These are phyloP conservation scores for Tetrapisispora nanseiensis DNA, from an alignment of 805 yeast genomes.

Conservation along the genomic window DNA sequence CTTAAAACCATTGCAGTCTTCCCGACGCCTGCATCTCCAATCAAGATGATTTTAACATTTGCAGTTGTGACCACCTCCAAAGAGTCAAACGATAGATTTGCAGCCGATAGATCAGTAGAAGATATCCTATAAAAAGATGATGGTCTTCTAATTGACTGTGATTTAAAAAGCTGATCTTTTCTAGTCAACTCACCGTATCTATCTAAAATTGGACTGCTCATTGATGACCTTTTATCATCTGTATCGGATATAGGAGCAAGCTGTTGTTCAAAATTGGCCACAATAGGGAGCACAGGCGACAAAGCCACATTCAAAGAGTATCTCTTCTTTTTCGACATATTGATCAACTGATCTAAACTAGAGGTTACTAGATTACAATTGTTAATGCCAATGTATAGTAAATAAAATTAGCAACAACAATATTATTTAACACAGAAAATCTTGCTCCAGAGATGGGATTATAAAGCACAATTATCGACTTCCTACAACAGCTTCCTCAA, in stretches of 20 bases:
- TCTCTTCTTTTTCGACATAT: constrained; percentile 12
- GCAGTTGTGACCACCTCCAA: constrained; percentile 7
- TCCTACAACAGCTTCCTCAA: too few relatives aligned
- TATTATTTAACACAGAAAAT: too few relatives aligned
- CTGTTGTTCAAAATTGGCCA: constrained; percentile 4
- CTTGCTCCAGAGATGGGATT: too few relatives aligned
- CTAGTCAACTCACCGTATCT: neutral
- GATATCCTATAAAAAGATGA: constrained; percentile 6
- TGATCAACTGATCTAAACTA: too few relatives aligned
- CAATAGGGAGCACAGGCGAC: constrained; percentile 14
- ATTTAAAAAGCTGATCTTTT: neutral
- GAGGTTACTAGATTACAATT: too few relatives aligned
- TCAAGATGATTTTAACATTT: constrained; percentile 31
- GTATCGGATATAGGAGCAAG: neutral
- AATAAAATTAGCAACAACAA: too few relatives aligned
- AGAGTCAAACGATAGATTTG: constrained; percentile 10
- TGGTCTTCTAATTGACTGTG: neutral
- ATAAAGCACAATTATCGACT: too few relatives aligned
- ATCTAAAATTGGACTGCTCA: neutral
- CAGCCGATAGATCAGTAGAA: constrained; percentile 2
- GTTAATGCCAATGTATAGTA: too few relatives aligned
- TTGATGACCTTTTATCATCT: neutral
- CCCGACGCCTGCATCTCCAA: constrained; percentile 42
- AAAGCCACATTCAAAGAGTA: constrained; percentile 9
- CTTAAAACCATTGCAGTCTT: constrained; percentile 38